Evolutionary conservation across 805 yeast genomes (phyloP), one percentile per base, ranked within the genome.

Genomic region (Hanseniaspora opuntiae): DNA sequence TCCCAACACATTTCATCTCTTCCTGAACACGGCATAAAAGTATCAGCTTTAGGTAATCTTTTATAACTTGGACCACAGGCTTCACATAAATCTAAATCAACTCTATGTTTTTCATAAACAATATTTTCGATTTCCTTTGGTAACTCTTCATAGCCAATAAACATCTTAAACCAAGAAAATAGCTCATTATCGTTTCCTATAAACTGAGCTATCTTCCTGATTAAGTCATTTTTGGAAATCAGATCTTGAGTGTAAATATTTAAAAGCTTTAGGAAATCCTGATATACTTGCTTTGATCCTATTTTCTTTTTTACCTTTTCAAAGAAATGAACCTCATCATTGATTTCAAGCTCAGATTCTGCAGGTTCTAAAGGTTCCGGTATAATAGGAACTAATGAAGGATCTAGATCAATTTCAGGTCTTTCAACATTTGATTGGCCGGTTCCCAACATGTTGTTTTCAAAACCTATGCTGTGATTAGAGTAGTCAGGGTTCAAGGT

Each of bases 1-100:
- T 90, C 97, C 97, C 97, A 90, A 66, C 98, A 93, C 89, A 93
- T 85, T 61, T 90, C 97, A 68, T 93, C 99, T 62, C 99, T 80
- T 17, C 98, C 98, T 10, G 95, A 85, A 62, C 97, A 90, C 22
- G 97, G 97, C 95, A 88, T 88, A 63, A 79, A 85, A 0, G 96
- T 86, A 65, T 90, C 97, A 0, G 93, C 79, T 62, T 89, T 89
- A 28, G 98, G 98, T 53, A 90, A 74, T 62, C 85, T 79, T 63
- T 97, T 79, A 67, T 93, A 93, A 44, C 96, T 85, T 19, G 97
- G 97, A 11, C 97, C 97, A 63, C 86, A 86, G 4, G 96, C 85
- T 65, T 93, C 86, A 70, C 97, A 93, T 61, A 86, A 74, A 32
- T 90, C 81, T 54, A 93, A 74, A 62, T 93, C 97, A 56, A 93